These are phyloP conservation scores for Artemisia annua DNA, from an alignment of 129 eudicot genomes.

Conservation along the genomic window DNA sequence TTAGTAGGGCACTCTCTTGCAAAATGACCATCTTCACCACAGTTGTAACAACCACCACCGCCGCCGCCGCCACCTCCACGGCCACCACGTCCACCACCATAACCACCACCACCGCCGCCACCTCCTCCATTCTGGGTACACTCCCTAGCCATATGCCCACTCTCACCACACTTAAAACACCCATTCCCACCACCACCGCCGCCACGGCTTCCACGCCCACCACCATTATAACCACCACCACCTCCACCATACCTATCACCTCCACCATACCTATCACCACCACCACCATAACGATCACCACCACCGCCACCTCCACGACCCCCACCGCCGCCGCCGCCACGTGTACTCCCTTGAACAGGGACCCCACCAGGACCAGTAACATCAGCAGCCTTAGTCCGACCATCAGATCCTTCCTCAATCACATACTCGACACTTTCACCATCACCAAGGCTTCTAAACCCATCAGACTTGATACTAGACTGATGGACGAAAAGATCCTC, in stretches of 20 bases:
- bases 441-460: slow-evolving; percentile 75
- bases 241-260: slow-evolving; percentile 25
- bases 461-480: slow-evolving; percentile 65
- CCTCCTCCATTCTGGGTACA: slow-evolving; percentile 48
- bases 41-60: slow-evolving; percentile 64
- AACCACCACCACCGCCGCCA: slow-evolving; percentile 56
- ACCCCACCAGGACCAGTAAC: slow-evolving; percentile 76
- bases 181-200: slow-evolving; percentile 42
- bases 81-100: slow-evolving; percentile 36
- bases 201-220: slow-evolving; percentile 37
- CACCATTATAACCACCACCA: slow-evolving; percentile 42
- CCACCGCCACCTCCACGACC: slow-evolving; percentile 42
- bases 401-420: slow-evolving; percentile 53
- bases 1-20: slow-evolving; percentile 63
- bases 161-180: slow-evolving; percentile 44
- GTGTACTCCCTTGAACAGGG: slow-evolving; percentile 59
- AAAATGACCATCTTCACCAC: slow-evolving; percentile 72
- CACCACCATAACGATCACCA: slow-evolving; percentile 36
- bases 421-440: slow-evolving; percentile 65
- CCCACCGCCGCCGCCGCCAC: slow-evolving; percentile 63
- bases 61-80: slow-evolving; percentile 48
- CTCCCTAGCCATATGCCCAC: slow-evolving; percentile 49
- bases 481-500: slow-evolving; percentile 86
- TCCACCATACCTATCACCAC: slow-evolving; percentile 29
- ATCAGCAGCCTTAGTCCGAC: slow-evolving; percentile 76